Conservation (phyloP, 2,329 filamentous ascomycete genomes). For the Bipolaris zeicola region DNA sequence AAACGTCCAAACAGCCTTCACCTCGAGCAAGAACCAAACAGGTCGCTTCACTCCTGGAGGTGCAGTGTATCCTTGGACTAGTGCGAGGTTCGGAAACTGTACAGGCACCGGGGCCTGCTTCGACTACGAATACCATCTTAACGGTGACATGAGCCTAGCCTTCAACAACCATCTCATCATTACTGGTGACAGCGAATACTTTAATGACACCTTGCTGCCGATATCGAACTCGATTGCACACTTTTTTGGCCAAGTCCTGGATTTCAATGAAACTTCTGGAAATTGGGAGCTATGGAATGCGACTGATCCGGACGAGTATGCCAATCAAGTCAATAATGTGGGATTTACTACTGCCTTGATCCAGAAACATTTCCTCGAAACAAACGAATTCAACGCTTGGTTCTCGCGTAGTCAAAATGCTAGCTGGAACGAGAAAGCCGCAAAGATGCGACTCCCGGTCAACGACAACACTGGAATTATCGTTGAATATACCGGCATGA, state of each 20-base stretch:
- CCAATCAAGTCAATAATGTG: constrained; percentile 69
- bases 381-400: constrained; percentile 62
- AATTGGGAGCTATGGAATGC: constrained; percentile 56
- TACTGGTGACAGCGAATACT: constrained; percentile 63
- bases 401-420: constrained; percentile 62
- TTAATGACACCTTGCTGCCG: constrained; percentile 63
- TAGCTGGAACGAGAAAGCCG: constrained; percentile 63
- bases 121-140: constrained; percentile 75
- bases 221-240: constrained; percentile 68
- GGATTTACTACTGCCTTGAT: constrained; percentile 71
- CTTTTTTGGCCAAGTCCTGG: constrained; percentile 65
- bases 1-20: constrained; percentile 62
- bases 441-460: constrained; percentile 62
- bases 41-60: constrained; percentile 61
- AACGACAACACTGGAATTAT: constrained; percentile 63
- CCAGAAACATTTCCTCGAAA: constrained; percentile 60
- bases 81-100: constrained; percentile 70
- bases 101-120: constrained; percentile 66
- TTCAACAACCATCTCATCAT: constrained; percentile 66
- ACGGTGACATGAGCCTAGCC: constrained; percentile 69
- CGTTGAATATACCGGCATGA: constrained; percentile 69
- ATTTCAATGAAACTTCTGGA: constrained; percentile 58
- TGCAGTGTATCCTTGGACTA: constrained; percentile 71
- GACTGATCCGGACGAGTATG: constrained; percentile 76
- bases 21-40: constrained; percentile 65